These are phyloP conservation scores for Skeletonema menzelii DNA, from an alignment of 108 stramenopile species.

Conservation along the genomic window DNA sequence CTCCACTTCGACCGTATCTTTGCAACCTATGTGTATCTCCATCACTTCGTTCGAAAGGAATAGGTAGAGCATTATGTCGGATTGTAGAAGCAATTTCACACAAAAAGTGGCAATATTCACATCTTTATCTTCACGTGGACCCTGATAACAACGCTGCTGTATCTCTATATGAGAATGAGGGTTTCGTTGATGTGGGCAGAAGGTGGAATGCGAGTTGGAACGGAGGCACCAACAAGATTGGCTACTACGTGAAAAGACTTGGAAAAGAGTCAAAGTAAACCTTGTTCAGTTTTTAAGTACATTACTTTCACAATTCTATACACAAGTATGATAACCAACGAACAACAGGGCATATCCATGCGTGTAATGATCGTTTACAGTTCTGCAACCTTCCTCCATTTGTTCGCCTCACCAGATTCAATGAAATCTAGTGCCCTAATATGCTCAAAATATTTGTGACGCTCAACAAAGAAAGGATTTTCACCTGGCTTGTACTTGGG, in stretches of 20 bases:
- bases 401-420: constrained; percentile 60
- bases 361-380: constrained; percentile 39
- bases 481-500: constrained; percentile 65
- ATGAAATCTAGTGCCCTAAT: constrained; percentile 67
- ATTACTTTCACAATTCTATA: neutral
- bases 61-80: constrained; percentile 71
- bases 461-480: constrained; percentile 69
- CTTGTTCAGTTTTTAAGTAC: neutral
- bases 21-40: constrained; percentile 82
- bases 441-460: constrained; percentile 54
- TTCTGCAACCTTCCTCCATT: constrained; percentile 63
- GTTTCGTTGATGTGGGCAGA: constrained; percentile 68
- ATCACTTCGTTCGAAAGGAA: constrained; percentile 54
- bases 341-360: neutral
- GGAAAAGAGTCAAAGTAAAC: neutral
- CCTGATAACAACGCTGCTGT: constrained; percentile 74
- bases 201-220: constrained; percentile 86
- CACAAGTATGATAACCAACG: too few species aligned
- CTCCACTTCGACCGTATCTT: constrained; percentile 74
- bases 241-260: constrained; percentile 54
- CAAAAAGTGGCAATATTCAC: constrained; percentile 62
- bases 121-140: constrained; percentile 83
- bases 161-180: constrained; percentile 71
- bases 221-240: constrained; percentile 70
- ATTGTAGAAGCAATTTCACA: constrained; percentile 79